These are phyloP conservation scores for Euclidium syriacum DNA, from an alignment of 345 rosid species.

Conservation along the genomic window DNA sequence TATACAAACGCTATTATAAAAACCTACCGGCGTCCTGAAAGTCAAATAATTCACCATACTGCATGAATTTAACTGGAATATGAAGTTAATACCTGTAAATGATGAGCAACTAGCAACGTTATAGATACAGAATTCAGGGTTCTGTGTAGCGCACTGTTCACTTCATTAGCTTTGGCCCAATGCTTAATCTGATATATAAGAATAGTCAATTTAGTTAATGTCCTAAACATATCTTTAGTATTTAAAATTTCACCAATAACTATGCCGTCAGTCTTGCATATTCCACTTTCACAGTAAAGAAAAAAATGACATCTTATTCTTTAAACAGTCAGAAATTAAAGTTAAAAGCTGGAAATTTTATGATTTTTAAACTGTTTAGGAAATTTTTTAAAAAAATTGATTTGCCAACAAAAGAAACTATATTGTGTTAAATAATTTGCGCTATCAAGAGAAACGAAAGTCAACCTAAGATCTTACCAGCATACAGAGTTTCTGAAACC, in stretches of 20 bases:
- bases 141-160: constrained; percentile 38
- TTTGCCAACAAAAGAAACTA: not conserved
- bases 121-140: constrained; percentile 51
- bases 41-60: not conserved
- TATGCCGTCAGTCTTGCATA: not conserved
- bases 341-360: no score
- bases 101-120: constrained; percentile 46
- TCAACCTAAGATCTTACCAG: constrained; percentile 35
- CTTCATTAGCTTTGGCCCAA: constrained; percentile 51
- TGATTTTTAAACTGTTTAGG: not conserved
- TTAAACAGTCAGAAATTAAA: no score
- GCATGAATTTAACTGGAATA: not conserved
- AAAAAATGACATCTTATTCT: not conserved
- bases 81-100: constrained; percentile 41
- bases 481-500: constrained; percentile 53
- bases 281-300: not conserved
- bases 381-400: not conserved
- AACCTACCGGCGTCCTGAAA: not conserved
- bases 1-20: not conserved
- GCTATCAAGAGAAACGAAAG: not conserved
- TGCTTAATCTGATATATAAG: constrained; percentile 36
- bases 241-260: not conserved
- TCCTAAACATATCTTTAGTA: not conserved
- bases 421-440: not conserved
- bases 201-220: not conserved